A percentile compares a stretch with the other conserved stretches of the same genome.
phyloP scores from a whole-genome alignment of 495 filamentous ascomycete genomes.

The Penicillium odoratum region DNA sequence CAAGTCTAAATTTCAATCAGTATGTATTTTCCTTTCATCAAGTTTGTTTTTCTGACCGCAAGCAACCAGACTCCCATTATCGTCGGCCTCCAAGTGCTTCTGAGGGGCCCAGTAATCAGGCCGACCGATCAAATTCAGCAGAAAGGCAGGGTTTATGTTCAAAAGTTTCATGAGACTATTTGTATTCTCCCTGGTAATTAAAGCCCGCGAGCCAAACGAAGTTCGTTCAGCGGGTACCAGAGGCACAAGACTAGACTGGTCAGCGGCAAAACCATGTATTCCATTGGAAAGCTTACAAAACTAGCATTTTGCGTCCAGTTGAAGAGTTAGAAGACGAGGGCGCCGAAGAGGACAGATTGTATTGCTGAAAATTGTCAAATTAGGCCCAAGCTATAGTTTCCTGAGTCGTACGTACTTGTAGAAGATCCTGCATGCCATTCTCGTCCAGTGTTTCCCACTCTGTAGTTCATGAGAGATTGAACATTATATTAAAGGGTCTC shows the following conservation, averaged over 20 bases:
- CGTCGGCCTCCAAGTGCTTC: slow-evolving; percentile 9
- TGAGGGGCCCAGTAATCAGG: slow-evolving; percentile 11
- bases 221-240: slow-evolving; percentile 11
- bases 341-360: not conserved
- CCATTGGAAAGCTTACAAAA: slow-evolving; percentile 3
- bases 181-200: slow-evolving; percentile 10
- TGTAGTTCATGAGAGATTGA: not conserved
- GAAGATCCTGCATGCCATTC: not conserved
- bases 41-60: slow-evolving; percentile 4
- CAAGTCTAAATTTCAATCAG: slow-evolving; percentile 3
- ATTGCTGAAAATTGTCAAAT: not conserved
- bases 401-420: not conserved
- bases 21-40: not conserved
- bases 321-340: not conserved
- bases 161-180: slow-evolving; percentile 3
- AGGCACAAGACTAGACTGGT: slow-evolving; percentile 10
- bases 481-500: not conserved
- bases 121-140: slow-evolving; percentile 2
- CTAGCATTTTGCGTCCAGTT: slow-evolving; percentile 4
- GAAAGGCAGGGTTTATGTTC: slow-evolving; percentile 11
- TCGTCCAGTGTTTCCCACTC: slow-evolving; percentile 8
- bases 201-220: slow-evolving; percentile 10
- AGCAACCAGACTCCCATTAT: slow-evolving; percentile 7
- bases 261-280: not conserved
- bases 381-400: not conserved